Evolutionary conservation across 108 stramenopile genomes (phyloP).

Genomic region (Bacterosira constricta): DNA sequence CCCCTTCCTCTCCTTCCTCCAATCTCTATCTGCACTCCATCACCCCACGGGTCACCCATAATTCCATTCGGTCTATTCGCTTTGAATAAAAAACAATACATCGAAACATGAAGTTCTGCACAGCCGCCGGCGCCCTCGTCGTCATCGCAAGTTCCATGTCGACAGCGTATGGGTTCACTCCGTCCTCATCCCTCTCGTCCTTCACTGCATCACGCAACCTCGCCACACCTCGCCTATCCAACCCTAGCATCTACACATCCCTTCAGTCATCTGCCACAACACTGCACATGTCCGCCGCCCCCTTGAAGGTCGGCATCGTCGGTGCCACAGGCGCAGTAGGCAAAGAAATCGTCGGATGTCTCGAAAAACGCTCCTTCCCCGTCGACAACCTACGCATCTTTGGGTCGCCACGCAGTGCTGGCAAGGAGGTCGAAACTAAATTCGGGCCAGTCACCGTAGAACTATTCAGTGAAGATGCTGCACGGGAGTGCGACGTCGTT

Average conservation of each 20-base stretch:
- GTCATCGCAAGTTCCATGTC: slow-evolving; percentile 26
- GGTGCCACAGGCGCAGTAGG: slow-evolving; percentile 98
- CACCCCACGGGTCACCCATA: too few species aligned
- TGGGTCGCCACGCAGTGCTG: slow-evolving; percentile 86
- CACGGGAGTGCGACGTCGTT: slow-evolving; percentile 85
- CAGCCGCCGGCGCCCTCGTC: slow-evolving; percentile 31
- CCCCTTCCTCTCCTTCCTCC: background rate
- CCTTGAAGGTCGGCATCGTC: slow-evolving; percentile 91
- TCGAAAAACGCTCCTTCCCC: slow-evolving; percentile 79
- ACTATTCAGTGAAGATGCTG: slow-evolving; percentile 71
- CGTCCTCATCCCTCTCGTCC: slow-evolving; percentile 1
- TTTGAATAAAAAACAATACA: background rate
- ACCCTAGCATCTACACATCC: background rate
- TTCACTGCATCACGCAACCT: background rate
- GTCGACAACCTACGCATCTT: slow-evolving; percentile 86
- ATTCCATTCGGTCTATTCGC: too few species aligned
- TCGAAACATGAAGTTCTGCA: slow-evolving; percentile 38
- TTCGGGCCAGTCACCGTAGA: slow-evolving; percentile 90
- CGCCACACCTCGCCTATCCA: background rate
- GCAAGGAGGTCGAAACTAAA: slow-evolving; percentile 74
- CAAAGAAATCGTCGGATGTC: slow-evolving; percentile 89
- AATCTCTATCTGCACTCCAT: too few species aligned
- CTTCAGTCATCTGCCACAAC: background rate
- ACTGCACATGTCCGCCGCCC: slow-evolving; percentile 9
- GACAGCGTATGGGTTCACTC: slow-evolving; percentile 26